Evolutionary conservation across 225 moss, liverwort and hornwort species (phyloP), one percentile per base, ranked within the genome.

Genomic region (Pseudisothecium myosuroides): DNA sequence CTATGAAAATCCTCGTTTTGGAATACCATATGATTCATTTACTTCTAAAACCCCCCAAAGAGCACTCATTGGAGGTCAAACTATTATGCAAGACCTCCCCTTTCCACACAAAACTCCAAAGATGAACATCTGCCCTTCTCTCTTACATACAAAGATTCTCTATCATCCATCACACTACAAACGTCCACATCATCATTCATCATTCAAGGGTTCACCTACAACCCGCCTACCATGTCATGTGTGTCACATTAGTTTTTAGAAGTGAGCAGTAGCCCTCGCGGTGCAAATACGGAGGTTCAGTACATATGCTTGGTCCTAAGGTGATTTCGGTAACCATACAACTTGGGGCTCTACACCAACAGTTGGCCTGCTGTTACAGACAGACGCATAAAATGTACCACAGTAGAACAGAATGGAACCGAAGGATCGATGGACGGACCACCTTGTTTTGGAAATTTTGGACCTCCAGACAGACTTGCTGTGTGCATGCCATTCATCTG

Each of bases 11-110:
- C 6, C 29, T 29, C 29, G 1, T 47, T 47, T 4, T 0, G 1
- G 1, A 0, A 1, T 20, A 2, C 1, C 1, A 0, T 49, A 0
- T 6, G 0, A 49, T 32, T 49, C 12, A 31, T 49, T 49, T 29
- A 11, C 3, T 73, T 18, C 14, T 5, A 11, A 49, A 27, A n/a
- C 8, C 16, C 3, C 3, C 6, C 1, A 1, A 50, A 49, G 10
- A 19, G 4, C 4, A 12, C 1, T 32, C 2, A 32, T 50, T 20
- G 5, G 12, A 32, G 49, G 17, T 20, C 7, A 19, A 43, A 50
- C 54, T 54, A 18, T 1, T 17, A 7, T 18, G 54, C 54, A 54
- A 18, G 18, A 54, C 54, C 18, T 54, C 17, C 7, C 17, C 3
- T 18, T 54, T 54, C 7, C 18, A 54, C 54, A 54, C 54, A 54